Evolutionary conservation across 2,329 filamentous ascomycete species (phyloP), one percentile per base, ranked within the genome.

Genomic region (Mycosphaerella sp.): DNA sequence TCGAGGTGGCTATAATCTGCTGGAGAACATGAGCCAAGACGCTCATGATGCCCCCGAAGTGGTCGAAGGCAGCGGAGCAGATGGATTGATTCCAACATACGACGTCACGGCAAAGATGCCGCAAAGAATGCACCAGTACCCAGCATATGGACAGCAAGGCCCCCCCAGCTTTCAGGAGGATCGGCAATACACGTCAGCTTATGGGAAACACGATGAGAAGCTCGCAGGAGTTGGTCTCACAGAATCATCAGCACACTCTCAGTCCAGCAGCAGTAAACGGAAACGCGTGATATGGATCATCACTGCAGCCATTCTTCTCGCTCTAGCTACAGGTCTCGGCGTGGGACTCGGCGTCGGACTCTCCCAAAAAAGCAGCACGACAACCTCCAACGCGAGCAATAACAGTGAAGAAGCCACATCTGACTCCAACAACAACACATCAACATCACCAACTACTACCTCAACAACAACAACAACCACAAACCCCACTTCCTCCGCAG

Each of bases 251-350:
- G 40, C 11, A 8, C 23, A 39, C 10, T 31, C 11, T 1, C 29
- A 14, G n/a, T 10, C n/a, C 12, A 21, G 40, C 9, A 6, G 40
- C 4, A 9, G 4, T 4, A 45, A 42, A 39, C 50, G 51, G 38
- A 50, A 45, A 34, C 48, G 54, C 29, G 5, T 43, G 23, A 45
- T 54, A 4, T 59, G 43, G 57, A 47, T 56, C 11, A 36, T 56
- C 3, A 48, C 49, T 17, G 51, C 42, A 2, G 47, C 47, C 2
- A 45, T 54, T 7, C 23, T 59, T 1, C 14, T 56, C 5, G 45
- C 42, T 14, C 23, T 59, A 7, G 57, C 54, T 2, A 42, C 56
- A 7, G 57, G 54, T 4, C 36, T 56, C 7, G 57, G 54, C 4
- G 48, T 56, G 23, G 51, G 54, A 1, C 45, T 56, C 3, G 54